Conservation (phyloP, 768 basidiomycete species). For the Crepidotus variabilis region DNA sequence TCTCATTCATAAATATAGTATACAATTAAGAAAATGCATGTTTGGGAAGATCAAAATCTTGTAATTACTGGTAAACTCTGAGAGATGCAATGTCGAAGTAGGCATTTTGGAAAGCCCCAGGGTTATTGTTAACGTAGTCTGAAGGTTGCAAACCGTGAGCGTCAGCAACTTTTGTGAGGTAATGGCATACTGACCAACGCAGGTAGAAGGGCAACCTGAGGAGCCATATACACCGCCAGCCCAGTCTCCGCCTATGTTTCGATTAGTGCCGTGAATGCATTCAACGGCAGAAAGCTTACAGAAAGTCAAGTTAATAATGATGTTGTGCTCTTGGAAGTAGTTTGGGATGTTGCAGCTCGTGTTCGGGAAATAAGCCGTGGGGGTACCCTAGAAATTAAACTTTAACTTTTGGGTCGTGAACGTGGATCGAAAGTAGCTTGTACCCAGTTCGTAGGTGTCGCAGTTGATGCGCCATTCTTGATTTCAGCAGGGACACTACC, state of each 20-base stretch:
- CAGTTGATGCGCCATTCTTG: constrained; percentile 28
- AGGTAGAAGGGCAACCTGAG: constrained; percentile 50
- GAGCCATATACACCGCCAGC: constrained; percentile 43
- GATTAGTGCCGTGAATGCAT: not conserved
- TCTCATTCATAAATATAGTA: no score
- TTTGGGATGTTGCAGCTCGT: constrained; percentile 52
- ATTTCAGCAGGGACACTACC: constrained; percentile 46
- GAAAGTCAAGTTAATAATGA: constrained; percentile 54
- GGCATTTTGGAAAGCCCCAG: constrained; percentile 56
- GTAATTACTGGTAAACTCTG: not conserved
- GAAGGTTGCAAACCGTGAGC: not conserved
- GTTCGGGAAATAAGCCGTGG: constrained; percentile 58
- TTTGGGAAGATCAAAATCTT: no score
- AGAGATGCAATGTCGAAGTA: constrained; percentile 55
- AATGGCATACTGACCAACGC: constrained; percentile 35
- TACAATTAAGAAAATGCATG: no score
- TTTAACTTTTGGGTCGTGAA: not conserved
- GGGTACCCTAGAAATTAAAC: constrained; percentile 39
- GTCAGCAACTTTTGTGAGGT: no score
- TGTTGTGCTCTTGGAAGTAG: constrained; percentile 54
- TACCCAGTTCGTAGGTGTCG: constrained; percentile 55
- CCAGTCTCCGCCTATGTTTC: constrained; percentile 44
- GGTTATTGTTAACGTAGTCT: constrained; percentile 37
- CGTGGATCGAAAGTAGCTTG: constrained; percentile 1
- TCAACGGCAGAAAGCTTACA: constrained; percentile 19